Base-by-base conservation (phyloP, 2,329 filamentous ascomycete species). In the Neonectria punicea region DNA sequence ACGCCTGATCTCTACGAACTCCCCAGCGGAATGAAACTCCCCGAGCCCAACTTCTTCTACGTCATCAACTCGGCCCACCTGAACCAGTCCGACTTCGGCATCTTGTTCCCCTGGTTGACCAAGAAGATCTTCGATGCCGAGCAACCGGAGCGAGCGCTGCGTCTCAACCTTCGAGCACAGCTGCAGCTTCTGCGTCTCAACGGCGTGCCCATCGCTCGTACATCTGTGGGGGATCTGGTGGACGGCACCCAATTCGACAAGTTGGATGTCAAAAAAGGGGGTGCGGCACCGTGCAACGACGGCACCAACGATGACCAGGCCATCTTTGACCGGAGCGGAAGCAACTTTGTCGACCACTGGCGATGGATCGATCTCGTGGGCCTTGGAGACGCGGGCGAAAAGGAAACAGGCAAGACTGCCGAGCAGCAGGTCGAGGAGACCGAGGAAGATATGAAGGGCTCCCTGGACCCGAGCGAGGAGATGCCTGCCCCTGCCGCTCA, bases 41-140 rank as follows among this genome's bases (percentile, higher is more conserved):
- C 80, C 0, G 82, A 84, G 61, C 90, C 93, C 5, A 86, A 90
- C 70, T 88, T 95, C 73, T 97, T 92, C 80, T 95, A 93, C 76
- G 89, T 93, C 3, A 77, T 84, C 14, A 83, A 86, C 49, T 92
- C 90, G n/a, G 92, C 93, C 0, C 93, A 97, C 76, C 85, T 97
- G 28, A 93, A 87, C 63, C 93, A 97, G 78, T 92, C 89, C 20
- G 93, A 97, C 74, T 97, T 96, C 71, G 93, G 92, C 39, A 81
- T 96, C 25, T 80, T 97, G 22, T 97, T 97, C 74, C 93, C 93
- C 0, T 92, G 90, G 85, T 72, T 90, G 51, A 89, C 86, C 9
- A 86, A 84, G 72, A 84, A 83, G 69, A 83, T 90, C 9, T 87
- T 89, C 69, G 83, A 83, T 2, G 85, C 85, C 0, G 84, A 86